Evolutionary conservation across 2,329 filamentous ascomycete genomes (phyloP).

Genomic region (Daldinia sp.): DNA sequence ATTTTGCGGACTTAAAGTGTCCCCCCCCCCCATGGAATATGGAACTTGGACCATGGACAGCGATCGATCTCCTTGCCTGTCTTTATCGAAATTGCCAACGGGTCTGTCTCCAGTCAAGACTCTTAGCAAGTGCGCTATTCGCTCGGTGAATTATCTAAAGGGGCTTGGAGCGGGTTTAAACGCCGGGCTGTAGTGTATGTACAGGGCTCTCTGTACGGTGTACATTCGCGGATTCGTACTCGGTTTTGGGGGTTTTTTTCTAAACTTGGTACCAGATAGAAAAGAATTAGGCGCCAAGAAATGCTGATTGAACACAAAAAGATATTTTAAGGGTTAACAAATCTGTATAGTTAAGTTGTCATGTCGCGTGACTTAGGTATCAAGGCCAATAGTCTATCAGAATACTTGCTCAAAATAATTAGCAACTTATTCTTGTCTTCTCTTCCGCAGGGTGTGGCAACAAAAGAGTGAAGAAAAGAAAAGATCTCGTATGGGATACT

Average conservation of each 20-base stretch:
- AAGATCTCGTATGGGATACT: constrained; percentile 11
- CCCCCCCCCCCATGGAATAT: too few relatives aligned
- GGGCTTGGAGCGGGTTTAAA: constrained; percentile 40
- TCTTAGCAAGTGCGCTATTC: constrained; percentile 35
- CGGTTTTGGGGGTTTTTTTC: constrained; percentile 27
- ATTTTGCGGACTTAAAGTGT: constrained; percentile 31
- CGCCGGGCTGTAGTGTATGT: constrained; percentile 22
- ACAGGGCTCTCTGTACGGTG: constrained; percentile 9
- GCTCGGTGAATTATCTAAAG: constrained; percentile 29
- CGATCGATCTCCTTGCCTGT: constrained; percentile 29
- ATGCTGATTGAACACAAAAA: constrained; percentile 15
- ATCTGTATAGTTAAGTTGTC: constrained; percentile 10
- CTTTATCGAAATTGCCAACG: constrained; percentile 3
- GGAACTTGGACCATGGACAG: not conserved
- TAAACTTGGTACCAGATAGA: constrained; percentile 24
- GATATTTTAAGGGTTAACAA: constrained; percentile 31
- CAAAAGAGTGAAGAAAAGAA: constrained; percentile 1
- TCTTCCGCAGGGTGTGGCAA: not conserved
- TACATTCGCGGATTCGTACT: constrained; percentile 28
- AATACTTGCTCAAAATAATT: constrained; percentile 7
- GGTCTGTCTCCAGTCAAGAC: constrained; percentile 25
- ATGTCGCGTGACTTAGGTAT: constrained; percentile 26
- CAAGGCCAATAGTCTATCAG: constrained; percentile 4
- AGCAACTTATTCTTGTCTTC: constrained; percentile 1
- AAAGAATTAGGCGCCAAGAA: constrained; percentile 13